A percentile compares a stretch with the other conserved stretches of the same genome.
Evolutionary conservation across 768 basidiomycete species (phyloP).

Genomic region (Tricholoma sp.): DNA sequence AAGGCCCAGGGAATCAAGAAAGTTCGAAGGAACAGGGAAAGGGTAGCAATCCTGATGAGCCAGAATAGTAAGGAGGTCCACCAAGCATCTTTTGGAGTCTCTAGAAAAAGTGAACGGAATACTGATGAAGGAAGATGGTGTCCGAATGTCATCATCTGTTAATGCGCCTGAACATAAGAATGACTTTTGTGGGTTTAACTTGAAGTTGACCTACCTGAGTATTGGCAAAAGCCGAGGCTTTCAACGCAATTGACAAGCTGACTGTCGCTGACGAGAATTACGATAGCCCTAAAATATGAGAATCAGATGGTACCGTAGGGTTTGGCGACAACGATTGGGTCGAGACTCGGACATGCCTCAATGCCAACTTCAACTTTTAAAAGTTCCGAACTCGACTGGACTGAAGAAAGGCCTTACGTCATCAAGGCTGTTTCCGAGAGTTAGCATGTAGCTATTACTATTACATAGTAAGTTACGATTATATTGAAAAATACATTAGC

Average conservation of each 20-base stretch:
- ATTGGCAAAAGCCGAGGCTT: not conserved
- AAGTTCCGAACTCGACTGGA: too few relatives aligned
- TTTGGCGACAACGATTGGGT: not conserved
- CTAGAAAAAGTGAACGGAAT: conserved; percentile 24
- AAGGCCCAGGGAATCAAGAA: conserved; percentile 65
- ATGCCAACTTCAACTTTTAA: not conserved
- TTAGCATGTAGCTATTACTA: too few relatives aligned
- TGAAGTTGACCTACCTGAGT: not conserved
- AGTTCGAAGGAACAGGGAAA: conserved; percentile 58
- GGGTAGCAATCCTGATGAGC: conserved; percentile 44
- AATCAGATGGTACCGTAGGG: not conserved
- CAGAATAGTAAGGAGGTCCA: conserved; percentile 42
- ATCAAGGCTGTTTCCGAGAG: too few relatives aligned
- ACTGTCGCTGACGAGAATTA: not conserved
- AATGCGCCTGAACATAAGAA: not conserved
- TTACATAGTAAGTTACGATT: too few relatives aligned
- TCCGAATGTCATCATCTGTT: not conserved
- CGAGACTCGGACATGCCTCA: not conserved
- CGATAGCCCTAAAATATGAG: not conserved
- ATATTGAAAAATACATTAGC: too few relatives aligned
- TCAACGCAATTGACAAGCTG: not conserved
- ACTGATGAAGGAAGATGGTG: conserved; percentile 6
- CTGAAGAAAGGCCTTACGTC: too few relatives aligned
- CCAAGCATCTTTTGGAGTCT: conserved; percentile 26
- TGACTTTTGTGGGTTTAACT: too few relatives aligned